Base-by-base conservation (phyloP, 768 basidiomycete genomes). In the Leccinum sublutescens region DNA sequence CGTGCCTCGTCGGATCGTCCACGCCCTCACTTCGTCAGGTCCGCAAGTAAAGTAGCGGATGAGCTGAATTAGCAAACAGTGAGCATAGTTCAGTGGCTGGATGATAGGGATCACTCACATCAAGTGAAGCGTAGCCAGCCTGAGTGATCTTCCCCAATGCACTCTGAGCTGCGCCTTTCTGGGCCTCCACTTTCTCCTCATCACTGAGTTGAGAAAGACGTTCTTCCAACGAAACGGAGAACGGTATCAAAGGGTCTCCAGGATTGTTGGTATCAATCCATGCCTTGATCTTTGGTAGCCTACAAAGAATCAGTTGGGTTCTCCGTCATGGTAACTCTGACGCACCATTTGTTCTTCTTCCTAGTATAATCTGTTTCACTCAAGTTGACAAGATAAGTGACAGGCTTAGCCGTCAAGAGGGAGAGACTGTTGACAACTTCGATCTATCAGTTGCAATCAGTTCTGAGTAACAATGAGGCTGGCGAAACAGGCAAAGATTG, bases 231-330 rank as follows among this genome's bases (percentile, higher is more conserved):
- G 95, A 85, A 55, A 99, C 97, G 29, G 93, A 95, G 80, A 98
- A 98, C 12, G 97, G 97, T 64, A 99, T 96, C 62, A 99, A 83
- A 17, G 86, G 85, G 68, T 99, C 97, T 54, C 97, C 97, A 2
- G 96, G 87, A 78, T 97, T 98, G 78, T 98, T 84, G 70, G 86
- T 83, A 77, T 98, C 95, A 69, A 99, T 96, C 97, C 97, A 99
- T 29, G 77, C 90, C 74, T 98, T 98, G 81, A 98, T 98, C 79
- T 96, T 97, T 19, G 95, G 84, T 33, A 98, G 77, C 92, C 90
- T 92, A 57, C 7, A 19, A n/a, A 19, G 23, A 25, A 29, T 57
- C 15, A 15, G 56, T 50, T 47, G 50, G 49, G 27, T 17, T 3
- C 4, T 27, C 23, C 43, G 50, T 36, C 19, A 51, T 3, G 5